Evolutionary conservation across 2,329 filamentous ascomycete species (phyloP), one percentile per base, ranked within the genome.

Genomic region (Penicillium decumbens): DNA sequence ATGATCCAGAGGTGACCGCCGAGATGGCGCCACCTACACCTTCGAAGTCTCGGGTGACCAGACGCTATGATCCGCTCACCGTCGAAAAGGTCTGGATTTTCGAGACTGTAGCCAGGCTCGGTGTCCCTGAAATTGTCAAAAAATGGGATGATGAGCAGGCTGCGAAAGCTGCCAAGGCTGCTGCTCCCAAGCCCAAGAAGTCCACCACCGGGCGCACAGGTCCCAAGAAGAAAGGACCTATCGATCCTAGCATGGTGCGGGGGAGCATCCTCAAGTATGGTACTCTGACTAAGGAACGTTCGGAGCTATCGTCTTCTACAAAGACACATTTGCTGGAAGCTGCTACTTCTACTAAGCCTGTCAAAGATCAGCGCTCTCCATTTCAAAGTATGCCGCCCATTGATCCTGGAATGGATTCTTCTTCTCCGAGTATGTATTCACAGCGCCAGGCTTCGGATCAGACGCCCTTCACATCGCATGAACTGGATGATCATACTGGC

Each of bases 21-120:
- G 65, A 62, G 23, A 41, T 51, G 5, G 49, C 50, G 6, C 58
- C 63, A 12, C 54, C 53, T 5, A 57, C 63, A 7, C 56, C 61
- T 20, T 50, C 53, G 24, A 65, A 65, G 46, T 55, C 57, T 50
- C 56, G 65, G 8, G 53, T 59, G n/a, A 59, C 66, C 13, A 70
- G 68, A 27, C 67, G 72, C 0, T 75, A 86, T 58, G 83, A 90
- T 59, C 86, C 89, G 0, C 77, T 76, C 7, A 77, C 82, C 25
- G 73, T 82, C 1, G 81, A 88, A 35, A 80, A 85, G 55, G 67
- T 80, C 8, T 92, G 88, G 88, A 70, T 91, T 5, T 75, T 86
- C 20, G 81, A 85, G 57, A 77, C 79, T 0, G 75, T 88, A 45
- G 80, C 82, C 4, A 81, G 78, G 49, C 65, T 84, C 2, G 86